Evolutionary conservation across 495 filamentous ascomycete species (phyloP), one percentile per base, ranked within the genome.

Genomic region (Pseudevernia furfuracea): DNA sequence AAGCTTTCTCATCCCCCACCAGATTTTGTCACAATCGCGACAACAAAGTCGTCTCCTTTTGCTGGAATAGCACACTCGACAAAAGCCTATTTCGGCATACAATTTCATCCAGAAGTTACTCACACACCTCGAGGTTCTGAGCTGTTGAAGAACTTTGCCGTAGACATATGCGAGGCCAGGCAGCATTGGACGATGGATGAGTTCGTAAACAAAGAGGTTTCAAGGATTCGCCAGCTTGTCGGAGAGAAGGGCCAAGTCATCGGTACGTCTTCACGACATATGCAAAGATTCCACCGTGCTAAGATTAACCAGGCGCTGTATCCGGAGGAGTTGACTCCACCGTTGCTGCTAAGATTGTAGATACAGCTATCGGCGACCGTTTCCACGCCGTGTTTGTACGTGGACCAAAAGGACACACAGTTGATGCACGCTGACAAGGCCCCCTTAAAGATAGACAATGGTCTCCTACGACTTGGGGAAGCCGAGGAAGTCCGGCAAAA

Each of bases 241-340:
- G 92, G 92, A 10, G 79, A 84, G 21, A 86, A 81, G 58, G 92
- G 83, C 0, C 91, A 92, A 71, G 92, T 96, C 19, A 83, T 96
- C 65, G 90, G 89, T 55, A 55, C 6, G 30, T 55, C 52, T 55
- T 15, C 15, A 21, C 17, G 23, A 52, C 25, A 34, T 21, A 34
- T 5, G 3, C 49, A 9, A 55, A n/a, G 14, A 21, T 1, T 11
- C 17, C 28, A 30, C 17, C 17, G 7, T 34, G 30, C 30, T 55
- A 10, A 55, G 0, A 21, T 3, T 7, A 1, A 15, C 19, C 17
- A 55, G 52, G 52, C 37, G 89, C 90, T 56, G 89, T 92, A 36
- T 90, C 85, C 65, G 94, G 94, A 68, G 94, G 94, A 70, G 94
- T 98, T 6, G 94, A 98, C 73, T 88, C 84, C 12, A 98, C 94